Conservation (phyloP, 75 land plant species). For the Pinus tabuliformis region DNA sequence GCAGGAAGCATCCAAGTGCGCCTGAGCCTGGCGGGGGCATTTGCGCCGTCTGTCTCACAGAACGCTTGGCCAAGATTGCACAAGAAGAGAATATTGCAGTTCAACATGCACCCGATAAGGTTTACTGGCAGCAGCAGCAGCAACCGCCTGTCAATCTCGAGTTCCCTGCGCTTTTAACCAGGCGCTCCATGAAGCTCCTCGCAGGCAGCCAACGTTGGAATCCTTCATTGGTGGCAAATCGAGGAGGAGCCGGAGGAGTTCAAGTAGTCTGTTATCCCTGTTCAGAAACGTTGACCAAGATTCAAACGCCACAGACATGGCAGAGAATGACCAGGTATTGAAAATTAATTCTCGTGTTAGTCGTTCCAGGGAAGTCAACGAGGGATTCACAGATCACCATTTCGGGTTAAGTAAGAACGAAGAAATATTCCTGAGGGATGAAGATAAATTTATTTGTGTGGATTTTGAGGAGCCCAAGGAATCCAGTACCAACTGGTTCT, state of each 20-base stretch:
- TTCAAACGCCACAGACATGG: no score
- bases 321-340: no score
- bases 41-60: background rate
- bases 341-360: no score
- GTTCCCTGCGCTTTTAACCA: background rate
- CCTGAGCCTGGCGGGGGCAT: background rate
- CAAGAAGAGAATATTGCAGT: background rate
- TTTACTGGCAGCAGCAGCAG: background rate
- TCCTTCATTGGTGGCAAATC: background rate
- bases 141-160: background rate
- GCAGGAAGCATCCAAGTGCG: background rate
- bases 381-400: no score
- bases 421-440: background rate
- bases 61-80: constrained; percentile 2
- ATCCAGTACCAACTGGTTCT: background rate
- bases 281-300: background rate
- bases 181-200: background rate
- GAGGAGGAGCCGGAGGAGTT: background rate
- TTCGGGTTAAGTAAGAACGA: no score
- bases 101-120: background rate
- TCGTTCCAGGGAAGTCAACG: no score
- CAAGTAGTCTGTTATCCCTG: background rate
- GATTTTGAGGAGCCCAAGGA: background rate
- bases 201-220: background rate
- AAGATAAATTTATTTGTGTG: background rate